A percentile compares a stretch with the other conserved stretches of the same genome.
These are phyloP conservation scores for Aspergillus ibericus DNA, from an alignment of 2,329 filamentous ascomycete genomes.

Conservation along the genomic window DNA sequence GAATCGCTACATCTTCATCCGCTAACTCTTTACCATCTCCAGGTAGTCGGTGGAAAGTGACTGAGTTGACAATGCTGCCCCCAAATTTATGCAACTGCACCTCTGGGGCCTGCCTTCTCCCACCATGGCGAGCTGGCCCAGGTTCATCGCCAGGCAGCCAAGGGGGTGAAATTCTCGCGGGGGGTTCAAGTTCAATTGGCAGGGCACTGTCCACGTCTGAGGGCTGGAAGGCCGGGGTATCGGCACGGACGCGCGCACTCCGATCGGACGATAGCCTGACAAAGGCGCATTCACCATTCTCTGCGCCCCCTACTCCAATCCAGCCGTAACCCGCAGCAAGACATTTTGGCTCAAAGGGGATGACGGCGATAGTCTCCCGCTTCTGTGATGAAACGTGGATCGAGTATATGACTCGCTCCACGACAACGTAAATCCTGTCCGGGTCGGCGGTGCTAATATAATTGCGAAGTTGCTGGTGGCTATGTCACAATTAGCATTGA, in stretches of 20 bases:
- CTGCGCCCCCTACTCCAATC: conserved; percentile 82
- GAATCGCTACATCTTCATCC: conserved; percentile 57
- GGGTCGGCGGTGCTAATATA: conserved; percentile 79
- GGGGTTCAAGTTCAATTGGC: conserved; percentile 50
- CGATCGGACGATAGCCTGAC: conserved; percentile 58
- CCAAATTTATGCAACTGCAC: conserved; percentile 61
- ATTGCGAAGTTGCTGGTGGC: conserved; percentile 66
- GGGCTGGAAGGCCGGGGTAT: conserved; percentile 35
- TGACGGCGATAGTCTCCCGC: conserved; percentile 69
- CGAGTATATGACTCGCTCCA: conserved; percentile 70
- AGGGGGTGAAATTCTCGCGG: conserved; percentile 26
- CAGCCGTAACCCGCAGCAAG: conserved; percentile 83
- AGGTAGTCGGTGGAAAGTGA: conserved; percentile 61
- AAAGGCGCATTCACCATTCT: conserved; percentile 82
- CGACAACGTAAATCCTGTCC: conserved; percentile 81
- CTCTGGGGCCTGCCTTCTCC: conserved; percentile 37
- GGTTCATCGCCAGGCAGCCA: conserved; percentile 23
- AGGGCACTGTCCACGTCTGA: conserved; percentile 59
- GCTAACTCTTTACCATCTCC: conserved; percentile 42
- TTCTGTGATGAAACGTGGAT: conserved; percentile 69
- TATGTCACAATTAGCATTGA: conserved; percentile 25
- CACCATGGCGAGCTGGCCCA: conserved; percentile 17
- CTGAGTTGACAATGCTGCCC: conserved; percentile 65
- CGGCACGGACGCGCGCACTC: conserved; percentile 40
- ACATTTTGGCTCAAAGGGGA: conserved; percentile 76